Evolutionary conservation across 2,329 filamentous ascomycete genomes (phyloP).

Genomic region (Graphiopsis chlorocephala): DNA sequence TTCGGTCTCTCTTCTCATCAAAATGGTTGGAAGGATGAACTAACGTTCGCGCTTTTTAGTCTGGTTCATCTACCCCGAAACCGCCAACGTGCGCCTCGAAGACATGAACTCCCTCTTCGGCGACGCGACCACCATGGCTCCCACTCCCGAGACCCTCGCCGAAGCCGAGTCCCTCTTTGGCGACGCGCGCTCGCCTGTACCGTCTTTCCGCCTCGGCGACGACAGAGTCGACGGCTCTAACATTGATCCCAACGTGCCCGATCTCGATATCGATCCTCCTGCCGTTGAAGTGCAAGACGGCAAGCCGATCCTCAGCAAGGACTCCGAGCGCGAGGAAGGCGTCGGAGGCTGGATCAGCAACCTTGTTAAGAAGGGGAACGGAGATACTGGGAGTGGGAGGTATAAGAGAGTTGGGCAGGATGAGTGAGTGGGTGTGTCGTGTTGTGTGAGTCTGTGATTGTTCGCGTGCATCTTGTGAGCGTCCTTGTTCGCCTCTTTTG

Average conservation of each 20-base stretch:
- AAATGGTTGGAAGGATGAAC: background rate
- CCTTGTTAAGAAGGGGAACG: constrained; percentile 57
- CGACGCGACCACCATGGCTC: constrained; percentile 80
- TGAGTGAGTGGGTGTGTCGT: constrained; percentile 15
- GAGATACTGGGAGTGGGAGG: constrained; percentile 40
- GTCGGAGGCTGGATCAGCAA: constrained; percentile 68
- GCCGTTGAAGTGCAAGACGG: constrained; percentile 54
- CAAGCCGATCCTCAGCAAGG: constrained; percentile 45
- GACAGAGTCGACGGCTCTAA: constrained; percentile 19
- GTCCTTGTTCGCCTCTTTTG: background rate
- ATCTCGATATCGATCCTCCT: constrained; percentile 78
- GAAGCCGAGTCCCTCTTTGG: constrained; percentile 82
- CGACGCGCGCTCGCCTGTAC: constrained; percentile 68
- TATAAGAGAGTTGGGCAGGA: constrained; percentile 49
- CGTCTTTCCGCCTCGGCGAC: constrained; percentile 68
- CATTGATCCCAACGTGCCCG: constrained; percentile 64
- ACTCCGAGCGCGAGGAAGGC: constrained; percentile 48
- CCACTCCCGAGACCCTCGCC: constrained; percentile 72
- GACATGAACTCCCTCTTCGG: constrained; percentile 96
- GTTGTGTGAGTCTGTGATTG: background rate
- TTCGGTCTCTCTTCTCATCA: background rate
- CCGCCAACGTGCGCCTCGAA: constrained; percentile 88
- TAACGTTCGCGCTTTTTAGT: constrained; percentile 45
- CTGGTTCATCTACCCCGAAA: constrained; percentile 97
- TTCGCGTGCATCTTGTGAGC: constrained; percentile 4